Base-by-base conservation (phyloP, 345 rosid genomes). In the Eucalyptus albens region DNA sequence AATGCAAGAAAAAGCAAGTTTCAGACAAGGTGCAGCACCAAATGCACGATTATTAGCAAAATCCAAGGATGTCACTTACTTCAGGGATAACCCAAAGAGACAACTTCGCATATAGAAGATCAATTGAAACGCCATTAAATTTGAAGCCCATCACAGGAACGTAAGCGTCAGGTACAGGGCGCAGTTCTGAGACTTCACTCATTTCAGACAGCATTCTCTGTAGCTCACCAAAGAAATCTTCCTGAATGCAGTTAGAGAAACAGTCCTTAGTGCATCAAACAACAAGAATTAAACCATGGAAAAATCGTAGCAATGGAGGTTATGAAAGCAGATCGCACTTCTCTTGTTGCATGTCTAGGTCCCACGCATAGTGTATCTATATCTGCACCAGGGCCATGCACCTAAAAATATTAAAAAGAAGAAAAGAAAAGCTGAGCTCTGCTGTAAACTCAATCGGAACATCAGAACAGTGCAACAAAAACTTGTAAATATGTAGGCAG, bases 311-410 rank as follows among this genome's bases (percentile, higher is more conserved):
- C 27, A 81, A 45, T 62, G 51, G n/a, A 56, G 89, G 44, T 9
- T 59, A 62, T 51, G 91, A 93, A 92, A 93, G 89, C 87, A 90
- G 90, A 92, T 91, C 95, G 90, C 92, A 97, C 99, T 92, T 98
- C 99, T 94, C 99, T 91, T 59, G 98, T 93, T 86, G 99, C 99
- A 91, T 97, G 95, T 89, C 96, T 95, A 65, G 99, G 99, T 89
- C 99, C 99, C 88, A 97, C 99, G 65, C 98, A 98, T 60, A 98
- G 96, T 4, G 98, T 98, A 93, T 98, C 99, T 89, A 98, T 95
- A 94, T 98, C 99, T 29, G 99, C 99, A 77, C 99, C 99, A 89
- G 99, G 99, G 88, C 99, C 96, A 91, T 98, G 98, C 91, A 98
- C 99, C 99, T 98, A 91, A 82, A 87, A 91, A 51, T 77, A 77